Evolutionary conservation across 2,329 filamentous ascomycete genomes (phyloP), one percentile per base, ranked within the genome.

Genomic region (Emericellopsis atlantica): DNA sequence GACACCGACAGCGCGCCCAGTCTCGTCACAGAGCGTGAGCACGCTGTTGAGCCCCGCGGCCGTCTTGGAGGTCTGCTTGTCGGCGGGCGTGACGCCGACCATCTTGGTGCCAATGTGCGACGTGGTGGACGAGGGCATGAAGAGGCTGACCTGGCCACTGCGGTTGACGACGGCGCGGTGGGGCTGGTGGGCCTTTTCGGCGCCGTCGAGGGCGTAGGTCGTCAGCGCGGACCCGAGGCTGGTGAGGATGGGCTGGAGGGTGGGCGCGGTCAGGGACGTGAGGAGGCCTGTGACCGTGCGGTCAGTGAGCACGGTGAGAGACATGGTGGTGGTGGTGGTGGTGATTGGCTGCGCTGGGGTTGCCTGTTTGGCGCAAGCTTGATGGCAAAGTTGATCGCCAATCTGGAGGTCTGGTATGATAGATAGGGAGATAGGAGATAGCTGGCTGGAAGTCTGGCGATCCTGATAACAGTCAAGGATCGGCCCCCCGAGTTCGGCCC

Each of bases 1-100:
- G 15, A 83, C 58, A 2, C 74, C 81, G 15, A 73, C 68, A 0
- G 76, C 73, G n/a, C 66, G 61, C 10, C 79, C 77, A 24, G 60
- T 52, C 12, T 61, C 59, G 49, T 80, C 76, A 26, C 80, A 66
- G 1, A 83, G 62, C 0, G 75, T 79, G 14, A 81, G 55, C 16
- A 70, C 72, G 41, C 77, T 35, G 9, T 35, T 10, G n/a, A 35
- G 18, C 9, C 32, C 32, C 32, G 32, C n/a, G n/a, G 32, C 32
- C 18, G 18, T 35, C 32, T 35, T 35, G n/a, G 32, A 35, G 18
- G 32, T 35, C n/a, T 15, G n/a, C 32, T 7, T 35, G n/a, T 21
- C n/a, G 18, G 32, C 9, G 8, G 32, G 32, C 18, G 32, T 14
- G 32, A 35, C 32, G n/a, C 32, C 32, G n/a, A 35, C 32, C 32